Conservation (phyloP, 495 filamentous ascomycete genomes). For the Xanthoparmelia taractica region DNA sequence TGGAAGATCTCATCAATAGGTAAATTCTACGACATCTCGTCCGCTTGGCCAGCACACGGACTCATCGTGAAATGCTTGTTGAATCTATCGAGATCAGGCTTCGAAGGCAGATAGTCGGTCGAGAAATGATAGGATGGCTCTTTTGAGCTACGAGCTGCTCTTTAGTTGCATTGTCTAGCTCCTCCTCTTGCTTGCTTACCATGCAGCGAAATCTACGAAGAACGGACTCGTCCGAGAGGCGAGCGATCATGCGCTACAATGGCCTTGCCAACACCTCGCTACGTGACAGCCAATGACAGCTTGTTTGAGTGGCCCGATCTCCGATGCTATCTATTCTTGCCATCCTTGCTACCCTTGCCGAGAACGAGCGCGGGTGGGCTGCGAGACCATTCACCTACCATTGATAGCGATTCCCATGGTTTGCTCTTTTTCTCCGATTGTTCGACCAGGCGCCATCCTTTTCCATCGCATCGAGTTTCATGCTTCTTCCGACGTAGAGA, state of each 20-base stretch:
- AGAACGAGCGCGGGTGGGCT: neutral
- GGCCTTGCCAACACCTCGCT: neutral
- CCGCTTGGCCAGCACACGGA: neutral
- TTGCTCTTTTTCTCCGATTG: neutral
- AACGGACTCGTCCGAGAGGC: slow-evolving; percentile 1
- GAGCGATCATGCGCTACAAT: neutral
- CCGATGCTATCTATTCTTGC: neutral
- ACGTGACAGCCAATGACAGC: neutral
- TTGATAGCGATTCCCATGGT: neutral
- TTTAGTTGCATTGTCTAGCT: slow-evolving; percentile 1
- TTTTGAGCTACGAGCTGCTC: neutral
- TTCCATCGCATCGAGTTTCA: neutral
- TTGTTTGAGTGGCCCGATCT: neutral
- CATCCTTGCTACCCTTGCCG: neutral
- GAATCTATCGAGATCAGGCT: neutral
- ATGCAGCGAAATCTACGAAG: slow-evolving; percentile 2
- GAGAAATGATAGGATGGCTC: neutral
- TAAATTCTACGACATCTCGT: slow-evolving; percentile 2
- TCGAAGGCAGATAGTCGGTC: neutral
- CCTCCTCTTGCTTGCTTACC: neutral
- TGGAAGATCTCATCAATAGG: neutral
- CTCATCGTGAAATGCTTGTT: neutral
- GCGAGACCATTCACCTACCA: neutral
- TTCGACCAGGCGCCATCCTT: neutral
- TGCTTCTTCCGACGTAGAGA: neutral